Conservation (phyloP, 140 eudicot species). For the Ambrosia hybrid region DNA sequence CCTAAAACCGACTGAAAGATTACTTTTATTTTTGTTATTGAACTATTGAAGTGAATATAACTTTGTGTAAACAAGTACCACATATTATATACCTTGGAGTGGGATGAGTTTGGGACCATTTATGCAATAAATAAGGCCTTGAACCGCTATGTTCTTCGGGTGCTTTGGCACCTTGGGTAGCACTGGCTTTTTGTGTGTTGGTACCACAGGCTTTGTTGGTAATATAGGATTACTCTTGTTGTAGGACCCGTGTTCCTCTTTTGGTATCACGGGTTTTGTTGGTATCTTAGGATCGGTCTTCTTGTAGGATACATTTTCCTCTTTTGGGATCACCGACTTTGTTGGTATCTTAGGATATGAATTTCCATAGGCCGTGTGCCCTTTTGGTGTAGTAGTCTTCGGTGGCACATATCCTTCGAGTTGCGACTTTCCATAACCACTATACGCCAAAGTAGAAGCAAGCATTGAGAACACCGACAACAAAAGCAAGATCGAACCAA, state of each 20-base stretch:
- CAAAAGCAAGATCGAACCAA: constrained; percentile 20
- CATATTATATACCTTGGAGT: constrained; percentile 37
- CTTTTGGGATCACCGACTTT: constrained; percentile 26
- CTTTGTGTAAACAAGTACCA: neutral
- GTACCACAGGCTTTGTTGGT: neutral
- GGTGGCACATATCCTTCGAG: constrained; percentile 1
- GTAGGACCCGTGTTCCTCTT: neutral
- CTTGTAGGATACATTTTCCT: neutral
- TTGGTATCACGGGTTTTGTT: constrained; percentile 21
- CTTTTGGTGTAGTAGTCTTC: constrained; percentile 15
- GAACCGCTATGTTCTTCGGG: constrained; percentile 37
- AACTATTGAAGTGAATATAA: neutral
- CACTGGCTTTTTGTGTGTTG: constrained; percentile 2
- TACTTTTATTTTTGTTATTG: too few species aligned
- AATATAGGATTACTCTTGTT: neutral
- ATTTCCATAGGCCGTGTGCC: constrained; percentile 1
- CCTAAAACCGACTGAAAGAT: neutral
- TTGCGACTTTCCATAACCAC: constrained; percentile 25
- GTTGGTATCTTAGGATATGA: constrained; percentile 15
- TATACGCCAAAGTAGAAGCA: constrained; percentile 3
- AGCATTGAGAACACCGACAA: constrained; percentile 1
- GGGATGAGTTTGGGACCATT: constrained; percentile 45
- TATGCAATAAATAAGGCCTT: constrained; percentile 53
- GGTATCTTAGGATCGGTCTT: constrained; percentile 1
- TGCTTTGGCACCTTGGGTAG: constrained; percentile 27